Evolutionary conservation across 1,284 basidiomycete species (phyloP).

Genomic region (Meira miltonrushii): DNA sequence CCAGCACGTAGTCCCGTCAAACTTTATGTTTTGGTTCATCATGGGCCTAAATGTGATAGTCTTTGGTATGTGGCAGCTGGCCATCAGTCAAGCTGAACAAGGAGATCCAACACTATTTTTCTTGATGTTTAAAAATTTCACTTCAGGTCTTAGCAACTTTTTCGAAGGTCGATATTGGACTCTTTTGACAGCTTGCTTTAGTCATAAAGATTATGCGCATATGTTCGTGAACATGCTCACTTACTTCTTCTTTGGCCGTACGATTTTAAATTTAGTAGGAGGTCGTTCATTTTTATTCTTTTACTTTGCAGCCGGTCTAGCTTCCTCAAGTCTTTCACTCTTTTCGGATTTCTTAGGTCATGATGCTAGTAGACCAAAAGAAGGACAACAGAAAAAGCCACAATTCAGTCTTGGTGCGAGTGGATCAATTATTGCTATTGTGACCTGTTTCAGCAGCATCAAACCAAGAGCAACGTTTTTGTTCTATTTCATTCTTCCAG

Average conservation of each 20-base stretch:
- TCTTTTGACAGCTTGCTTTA: slow-evolving; percentile 60
- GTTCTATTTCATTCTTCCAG: slow-evolving; percentile 69
- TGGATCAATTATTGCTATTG: slow-evolving; percentile 61
- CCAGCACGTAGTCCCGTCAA: too few relatives aligned
- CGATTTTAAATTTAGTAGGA: slow-evolving; percentile 67
- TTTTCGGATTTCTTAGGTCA: too few relatives aligned
- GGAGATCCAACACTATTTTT: slow-evolving; percentile 58
- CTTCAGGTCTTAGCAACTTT: slow-evolving; percentile 61
- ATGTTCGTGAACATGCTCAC: slow-evolving; percentile 73
- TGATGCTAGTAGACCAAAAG: not conserved
- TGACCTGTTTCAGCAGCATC: slow-evolving; percentile 67
- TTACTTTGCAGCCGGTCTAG: slow-evolving; percentile 62
- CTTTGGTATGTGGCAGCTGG: slow-evolving; percentile 31
- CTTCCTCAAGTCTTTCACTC: not conserved
- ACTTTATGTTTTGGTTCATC: slow-evolving; percentile 7
- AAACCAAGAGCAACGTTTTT: slow-evolving; percentile 66
- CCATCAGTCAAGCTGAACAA: slow-evolving; percentile 49
- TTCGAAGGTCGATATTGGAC: slow-evolving; percentile 74
- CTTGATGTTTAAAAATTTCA: slow-evolving; percentile 70
- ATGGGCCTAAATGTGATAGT: slow-evolving; percentile 30
- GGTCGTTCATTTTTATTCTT: slow-evolving; percentile 67
- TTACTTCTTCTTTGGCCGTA: slow-evolving; percentile 71
- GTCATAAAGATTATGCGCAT: slow-evolving; percentile 56
- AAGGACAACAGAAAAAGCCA: too few relatives aligned
- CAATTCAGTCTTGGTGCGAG: slow-evolving; percentile 25